Evolutionary conservation across 306 rosid genomes (phyloP).

Genomic region (Oxytropis ochrocephala): DNA sequence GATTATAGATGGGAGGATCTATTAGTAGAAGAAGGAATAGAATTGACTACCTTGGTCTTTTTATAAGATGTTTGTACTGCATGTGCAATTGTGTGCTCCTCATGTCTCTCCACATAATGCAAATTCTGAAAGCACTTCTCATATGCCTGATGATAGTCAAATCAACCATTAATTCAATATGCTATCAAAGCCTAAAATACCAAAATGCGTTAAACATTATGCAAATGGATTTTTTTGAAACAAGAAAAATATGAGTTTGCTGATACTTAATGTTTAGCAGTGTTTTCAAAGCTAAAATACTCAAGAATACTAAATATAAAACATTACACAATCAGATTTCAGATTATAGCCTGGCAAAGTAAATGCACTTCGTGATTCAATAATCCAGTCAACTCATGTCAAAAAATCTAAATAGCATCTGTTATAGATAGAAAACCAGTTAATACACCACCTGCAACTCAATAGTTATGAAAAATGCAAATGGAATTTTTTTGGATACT

Average conservation of each 20-base stretch:
- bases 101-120: conserved; percentile 75
- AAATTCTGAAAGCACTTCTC: conserved; percentile 96
- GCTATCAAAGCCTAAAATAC: not conserved
- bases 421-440: too few species aligned
- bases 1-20: not conserved
- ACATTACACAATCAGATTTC: conserved; percentile 5
- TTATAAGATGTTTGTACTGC: conserved; percentile 75
- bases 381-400: too few species aligned
- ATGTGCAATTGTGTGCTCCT: conserved; percentile 96
- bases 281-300: not conserved
- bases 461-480: too few species aligned
- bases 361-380: not conserved
- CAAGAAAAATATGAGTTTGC: not conserved
- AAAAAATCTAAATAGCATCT: too few species aligned
- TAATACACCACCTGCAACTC: too few species aligned
- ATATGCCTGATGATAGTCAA: conserved; percentile 58
- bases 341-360: not conserved
- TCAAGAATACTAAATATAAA: not conserved
- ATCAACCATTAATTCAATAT: conserved; percentile 19
- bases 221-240: not conserved
- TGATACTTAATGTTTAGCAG: not conserved
- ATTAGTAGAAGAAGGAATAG: not conserved
- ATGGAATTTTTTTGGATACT: too few species aligned
- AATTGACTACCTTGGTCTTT: conserved; percentile 60
- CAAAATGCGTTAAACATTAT: not conserved